These are phyloP conservation scores for Petrea volubilis DNA, from an alignment of 257 asterid species.

Conservation along the genomic window DNA sequence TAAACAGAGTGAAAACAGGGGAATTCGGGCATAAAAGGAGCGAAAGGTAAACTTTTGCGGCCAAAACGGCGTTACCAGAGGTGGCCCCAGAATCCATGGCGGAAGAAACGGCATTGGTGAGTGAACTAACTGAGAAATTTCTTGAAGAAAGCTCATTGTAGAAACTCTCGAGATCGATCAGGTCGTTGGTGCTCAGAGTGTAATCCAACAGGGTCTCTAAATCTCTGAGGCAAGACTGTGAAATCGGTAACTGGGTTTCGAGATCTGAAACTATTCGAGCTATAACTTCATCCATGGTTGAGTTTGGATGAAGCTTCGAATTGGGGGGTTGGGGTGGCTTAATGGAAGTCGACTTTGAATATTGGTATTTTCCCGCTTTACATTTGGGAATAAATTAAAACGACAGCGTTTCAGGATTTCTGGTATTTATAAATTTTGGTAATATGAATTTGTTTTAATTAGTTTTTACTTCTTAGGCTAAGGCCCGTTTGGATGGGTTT, in stretches of 20 bases:
- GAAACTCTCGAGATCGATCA: slow-evolving; percentile 55
- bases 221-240: slow-evolving; percentile 49
- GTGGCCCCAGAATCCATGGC: slow-evolving; percentile 69
- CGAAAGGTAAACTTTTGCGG: slow-evolving; percentile 72
- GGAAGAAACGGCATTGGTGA: slow-evolving; percentile 50
- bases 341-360: slow-evolving; percentile 39
- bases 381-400: background rate
- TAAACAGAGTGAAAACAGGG: slow-evolving; percentile 83
- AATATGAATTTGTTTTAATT: background rate
- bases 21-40: slow-evolving; percentile 76
- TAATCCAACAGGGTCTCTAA: slow-evolving; percentile 60
- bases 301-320: slow-evolving; percentile 17
- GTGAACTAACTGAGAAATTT: slow-evolving; percentile 42
- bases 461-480: too few relatives aligned
- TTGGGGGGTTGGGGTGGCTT: background rate
- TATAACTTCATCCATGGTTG: slow-evolving; percentile 67
- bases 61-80: slow-evolving; percentile 51
- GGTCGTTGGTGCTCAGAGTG: slow-evolving; percentile 51
- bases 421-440: background rate
- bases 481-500: too few relatives aligned
- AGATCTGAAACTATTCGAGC: slow-evolving; percentile 57
- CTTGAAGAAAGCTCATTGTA: slow-evolving; percentile 66
- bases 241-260: slow-evolving; percentile 48
- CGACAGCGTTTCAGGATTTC: background rate
- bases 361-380: slow-evolving; percentile 56